Base-by-base conservation (phyloP, 2,329 filamentous ascomycete species). In the Phyllosticta citribraziliensis region DNA sequence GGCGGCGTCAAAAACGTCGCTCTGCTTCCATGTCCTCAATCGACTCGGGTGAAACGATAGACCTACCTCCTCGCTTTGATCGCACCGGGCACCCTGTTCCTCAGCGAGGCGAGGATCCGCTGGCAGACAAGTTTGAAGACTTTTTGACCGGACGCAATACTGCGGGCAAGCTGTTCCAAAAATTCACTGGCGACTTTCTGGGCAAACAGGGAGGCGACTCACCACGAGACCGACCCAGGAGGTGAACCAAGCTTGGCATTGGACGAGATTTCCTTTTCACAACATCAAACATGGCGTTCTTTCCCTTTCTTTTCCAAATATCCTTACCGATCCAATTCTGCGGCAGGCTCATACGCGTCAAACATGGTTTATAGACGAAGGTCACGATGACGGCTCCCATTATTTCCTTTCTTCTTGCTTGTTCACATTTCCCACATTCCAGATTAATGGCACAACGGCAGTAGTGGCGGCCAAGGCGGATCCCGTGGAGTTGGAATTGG, bases 51-150 rank as follows among this genome's bases (percentile, higher is more conserved):
- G 67, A 65, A 10, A 75, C 73, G 1, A 69, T 74, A 61, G 73
- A 74, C 50, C 63, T 75, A 5, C 72, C 72, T 2, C 68, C 69
- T 11, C 64, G 73, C 6, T 75, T 74, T 55, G 73, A 75, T 35
- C 66, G 71, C n/a, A 58, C 60, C 6, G 73, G 72, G 3, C 65
- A 68, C 24, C 56, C 55, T 27, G 51, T 62, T 3, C 33, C 52
- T 20, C 62, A 61, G 60, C 68, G 62, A 61, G 65, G 63, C 1
- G 69, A 73, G 17, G 72, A 74, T 63, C 70, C 71, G 5, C 40
- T 72, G 17, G 73, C 70, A 40, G 68, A 71, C 14, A 69, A 65
- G 59, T 50, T 75, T 64, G 72, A 74, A 65, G 69, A 66, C 35
- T 67, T 75, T 22, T 63, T 75, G 53, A 9, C 40, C 30, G 61